Evolutionary conservation across 2,329 filamentous ascomycete species (phyloP).

Genomic region (Colletotrichum costaricense): DNA sequence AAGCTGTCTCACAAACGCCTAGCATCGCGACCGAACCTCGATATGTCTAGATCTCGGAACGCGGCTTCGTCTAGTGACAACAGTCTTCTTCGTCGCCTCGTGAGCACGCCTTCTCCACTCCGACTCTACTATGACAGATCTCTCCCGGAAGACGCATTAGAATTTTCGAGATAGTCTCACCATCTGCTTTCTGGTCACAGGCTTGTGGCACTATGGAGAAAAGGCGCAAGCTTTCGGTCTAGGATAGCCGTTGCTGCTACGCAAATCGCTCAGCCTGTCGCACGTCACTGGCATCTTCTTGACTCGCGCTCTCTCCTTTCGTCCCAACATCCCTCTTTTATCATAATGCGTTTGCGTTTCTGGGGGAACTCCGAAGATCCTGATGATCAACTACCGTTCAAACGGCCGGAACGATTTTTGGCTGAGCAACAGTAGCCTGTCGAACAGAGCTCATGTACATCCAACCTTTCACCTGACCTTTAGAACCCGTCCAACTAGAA

Average conservation of each 20-base stretch:
- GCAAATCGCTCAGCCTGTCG: slow-evolving; percentile 7
- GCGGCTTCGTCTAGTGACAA: neutral
- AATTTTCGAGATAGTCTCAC: neutral
- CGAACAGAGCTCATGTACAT: neutral
- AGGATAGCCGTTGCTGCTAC: slow-evolving; percentile 19
- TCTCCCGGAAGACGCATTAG: neutral
- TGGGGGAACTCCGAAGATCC: slow-evolving; percentile 19
- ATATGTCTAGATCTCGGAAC: neutral
- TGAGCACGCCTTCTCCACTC: neutral
- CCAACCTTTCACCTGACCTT: neutral
- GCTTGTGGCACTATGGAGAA: slow-evolving; percentile 5
- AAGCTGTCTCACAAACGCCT: neutral
- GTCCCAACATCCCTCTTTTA: slow-evolving; percentile 2
- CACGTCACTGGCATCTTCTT: slow-evolving; percentile 23
- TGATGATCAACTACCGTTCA: neutral
- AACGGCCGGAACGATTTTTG: neutral
- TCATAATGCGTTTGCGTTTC: slow-evolving; percentile 2
- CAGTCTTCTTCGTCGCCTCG: neutral
- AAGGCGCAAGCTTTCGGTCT: neutral
- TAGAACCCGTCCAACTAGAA: neutral
- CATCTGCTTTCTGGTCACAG: slow-evolving; percentile 2
- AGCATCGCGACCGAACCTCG: neutral
- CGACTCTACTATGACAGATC: neutral
- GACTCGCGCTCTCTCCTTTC: slow-evolving; percentile 22
- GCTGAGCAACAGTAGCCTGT: neutral